Percentiles rank a stretch among this genome's conserved stretches.
phyloP scores from a whole-genome alignment of 371 early-diverging fungal genomes.

The Actinomortierella wolfii region DNA sequence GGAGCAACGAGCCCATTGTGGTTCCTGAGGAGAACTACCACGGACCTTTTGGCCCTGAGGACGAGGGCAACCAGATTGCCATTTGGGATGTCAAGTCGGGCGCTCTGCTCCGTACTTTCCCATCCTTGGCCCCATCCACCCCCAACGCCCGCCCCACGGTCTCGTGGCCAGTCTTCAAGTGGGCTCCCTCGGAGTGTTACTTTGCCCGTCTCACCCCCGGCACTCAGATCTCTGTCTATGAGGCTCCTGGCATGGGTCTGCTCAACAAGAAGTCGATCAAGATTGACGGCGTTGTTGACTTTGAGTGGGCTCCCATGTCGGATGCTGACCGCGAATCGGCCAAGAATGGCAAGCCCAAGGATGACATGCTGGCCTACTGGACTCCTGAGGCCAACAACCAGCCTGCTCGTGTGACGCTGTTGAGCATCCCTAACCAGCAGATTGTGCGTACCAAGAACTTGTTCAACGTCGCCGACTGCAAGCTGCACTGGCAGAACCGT shows the following conservation, averaged over 20 bases:
- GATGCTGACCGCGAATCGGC: constrained; percentile 23
- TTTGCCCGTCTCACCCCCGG: constrained; percentile 89
- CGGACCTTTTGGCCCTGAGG: constrained; percentile 72
- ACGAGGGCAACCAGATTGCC: constrained; percentile 78
- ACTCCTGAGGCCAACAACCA: constrained; percentile 94
- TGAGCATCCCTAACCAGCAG: constrained; percentile 81
- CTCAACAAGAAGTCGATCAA: constrained; percentile 94
- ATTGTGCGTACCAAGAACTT: constrained; percentile 96
- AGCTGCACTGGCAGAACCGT: constrained; percentile 90
- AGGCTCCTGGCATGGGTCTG: constrained; percentile 91
- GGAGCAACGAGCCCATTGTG: constrained; percentile 86
- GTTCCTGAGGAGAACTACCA: constrained; percentile 56
- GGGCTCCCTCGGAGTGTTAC: constrained; percentile 93
- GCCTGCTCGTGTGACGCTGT: constrained; percentile 94
- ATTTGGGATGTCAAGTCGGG: constrained; percentile 95
- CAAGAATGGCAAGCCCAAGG: constrained; percentile 55
- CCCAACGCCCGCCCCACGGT: constrained; percentile 63
- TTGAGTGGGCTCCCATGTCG: constrained; percentile 86
- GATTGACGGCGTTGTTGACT: constrained; percentile 86
- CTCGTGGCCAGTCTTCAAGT: constrained; percentile 97
- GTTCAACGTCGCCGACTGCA: constrained; percentile 90
- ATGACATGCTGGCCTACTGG: constrained; percentile 92
- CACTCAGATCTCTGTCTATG: constrained; percentile 84
- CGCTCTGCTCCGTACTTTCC: constrained; percentile 86
- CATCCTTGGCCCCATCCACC: constrained; percentile 53